These are phyloP conservation scores for Globisporangium cylindrosporum DNA, from an alignment of 352 stramenopile genomes.

Conservation along the genomic window DNA sequence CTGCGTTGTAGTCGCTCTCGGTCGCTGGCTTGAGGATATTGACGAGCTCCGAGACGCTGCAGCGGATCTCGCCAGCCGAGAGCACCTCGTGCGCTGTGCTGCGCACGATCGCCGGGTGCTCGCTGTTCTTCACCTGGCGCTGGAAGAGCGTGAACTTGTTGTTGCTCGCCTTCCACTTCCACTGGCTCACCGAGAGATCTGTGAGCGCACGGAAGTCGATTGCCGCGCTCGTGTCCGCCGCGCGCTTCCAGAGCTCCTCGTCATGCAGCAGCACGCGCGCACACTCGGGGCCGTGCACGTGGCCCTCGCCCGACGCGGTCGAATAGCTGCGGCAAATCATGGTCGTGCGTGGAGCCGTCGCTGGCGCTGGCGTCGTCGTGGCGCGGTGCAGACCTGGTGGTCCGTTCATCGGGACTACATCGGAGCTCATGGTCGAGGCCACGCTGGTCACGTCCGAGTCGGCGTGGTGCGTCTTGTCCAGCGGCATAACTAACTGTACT, in stretches of 20 bases:
- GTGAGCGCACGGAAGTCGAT: slow-evolving; percentile 17
- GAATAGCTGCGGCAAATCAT: neutral
- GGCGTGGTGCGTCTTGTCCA: neutral
- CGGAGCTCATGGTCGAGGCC: neutral
- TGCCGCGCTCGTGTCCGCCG: slow-evolving; percentile 1
- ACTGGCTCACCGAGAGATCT: slow-evolving; percentile 14
- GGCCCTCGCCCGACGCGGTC: neutral
- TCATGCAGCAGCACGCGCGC: slow-evolving; percentile 13
- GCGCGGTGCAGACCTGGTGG: neutral
- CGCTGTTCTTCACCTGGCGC: slow-evolving; percentile 4
- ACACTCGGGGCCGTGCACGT: slow-evolving; percentile 4
- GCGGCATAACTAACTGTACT: neutral
- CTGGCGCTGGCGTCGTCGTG: neutral
- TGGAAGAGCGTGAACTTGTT: slow-evolving; percentile 20
- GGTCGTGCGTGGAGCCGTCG: neutral
- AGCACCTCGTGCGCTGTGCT: slow-evolving; percentile 16
- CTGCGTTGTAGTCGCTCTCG: slow-evolving; percentile 33
- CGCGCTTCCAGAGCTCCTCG: slow-evolving; percentile 17
- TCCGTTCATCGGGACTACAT: neutral
- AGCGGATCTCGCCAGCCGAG: slow-evolving; percentile 15
- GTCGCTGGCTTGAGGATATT: slow-evolving; percentile 21
- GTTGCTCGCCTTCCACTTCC: slow-evolving; percentile 21
- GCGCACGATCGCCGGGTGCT: neutral
- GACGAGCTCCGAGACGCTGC: slow-evolving; percentile 16
- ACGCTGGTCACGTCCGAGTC: neutral